Conservation (phyloP, 805 yeast genomes). For the Myxozyma sirexii region DNA sequence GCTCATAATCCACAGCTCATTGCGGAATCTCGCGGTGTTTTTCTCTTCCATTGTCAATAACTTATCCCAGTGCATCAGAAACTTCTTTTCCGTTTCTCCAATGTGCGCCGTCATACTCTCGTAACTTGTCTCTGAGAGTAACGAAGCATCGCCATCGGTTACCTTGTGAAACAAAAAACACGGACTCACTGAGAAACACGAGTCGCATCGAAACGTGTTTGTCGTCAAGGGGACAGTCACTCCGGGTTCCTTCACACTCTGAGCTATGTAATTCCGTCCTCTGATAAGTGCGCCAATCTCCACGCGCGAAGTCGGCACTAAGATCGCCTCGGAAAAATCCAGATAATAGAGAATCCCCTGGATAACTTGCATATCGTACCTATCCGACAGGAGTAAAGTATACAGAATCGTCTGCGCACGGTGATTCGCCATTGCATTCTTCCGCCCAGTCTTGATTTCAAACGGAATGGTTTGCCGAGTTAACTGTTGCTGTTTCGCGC, state of each 20-base stretch:
- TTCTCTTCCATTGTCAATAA: constrained; percentile 75
- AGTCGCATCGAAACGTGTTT: constrained; percentile 30
- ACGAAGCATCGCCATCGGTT: constrained; percentile 49
- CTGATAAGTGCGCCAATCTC: constrained; percentile 72
- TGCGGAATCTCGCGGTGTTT: constrained; percentile 52
- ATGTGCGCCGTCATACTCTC: constrained; percentile 57
- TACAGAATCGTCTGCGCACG: constrained; percentile 86
- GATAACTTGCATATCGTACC: constrained; percentile 61
- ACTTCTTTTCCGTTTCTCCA: constrained; percentile 51
- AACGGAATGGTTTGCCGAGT: constrained; percentile 54
- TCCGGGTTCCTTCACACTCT: constrained; percentile 50
- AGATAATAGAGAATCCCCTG: constrained; percentile 76
- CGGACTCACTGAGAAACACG: constrained; percentile 36
- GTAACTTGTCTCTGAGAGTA: constrained; percentile 41
- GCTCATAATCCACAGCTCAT: constrained; percentile 70
- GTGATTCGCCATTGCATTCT: constrained; percentile 61
- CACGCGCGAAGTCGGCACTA: constrained; percentile 54
- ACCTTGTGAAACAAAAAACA: constrained; percentile 51
- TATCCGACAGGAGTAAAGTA: constrained; percentile 73
- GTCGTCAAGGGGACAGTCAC: constrained; percentile 16
- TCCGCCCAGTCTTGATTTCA: constrained; percentile 85
- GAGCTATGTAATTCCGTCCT: constrained; percentile 70
- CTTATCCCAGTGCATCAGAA: constrained; percentile 73
- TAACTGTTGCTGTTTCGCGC: constrained; percentile 20
- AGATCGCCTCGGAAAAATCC: constrained; percentile 56